A percentile compares a stretch with the other conserved stretches of the same genome.
phyloP scores from a whole-genome alignment of 2,329 filamentous ascomycete species.

The Daldinia sp. region DNA sequence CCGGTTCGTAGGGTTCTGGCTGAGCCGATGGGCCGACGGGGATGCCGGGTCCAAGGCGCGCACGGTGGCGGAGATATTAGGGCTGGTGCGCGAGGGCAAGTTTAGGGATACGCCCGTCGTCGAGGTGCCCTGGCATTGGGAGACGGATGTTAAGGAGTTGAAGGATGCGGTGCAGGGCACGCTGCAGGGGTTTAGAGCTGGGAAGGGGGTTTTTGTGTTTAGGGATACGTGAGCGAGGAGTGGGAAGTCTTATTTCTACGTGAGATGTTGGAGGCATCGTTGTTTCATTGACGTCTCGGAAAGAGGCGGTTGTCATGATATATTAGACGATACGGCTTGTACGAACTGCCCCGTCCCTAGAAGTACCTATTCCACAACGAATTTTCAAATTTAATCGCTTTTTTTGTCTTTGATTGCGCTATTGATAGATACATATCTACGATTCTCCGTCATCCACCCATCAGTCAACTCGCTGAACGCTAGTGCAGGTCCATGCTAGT shows the following conservation, averaged over 20 bases:
- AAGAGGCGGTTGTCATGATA: too few species aligned
- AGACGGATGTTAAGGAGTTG: slow-evolving; percentile 75
- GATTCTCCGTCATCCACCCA: slow-evolving; percentile 1
- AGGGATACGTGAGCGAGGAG: slow-evolving; percentile 56
- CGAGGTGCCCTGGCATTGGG: slow-evolving; percentile 82
- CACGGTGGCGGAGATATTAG: slow-evolving; percentile 86
- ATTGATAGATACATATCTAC: slow-evolving; percentile 19
- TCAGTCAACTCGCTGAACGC: slow-evolving; percentile 17
- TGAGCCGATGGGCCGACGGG: slow-evolving; percentile 84
- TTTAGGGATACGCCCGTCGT: slow-evolving; percentile 88
- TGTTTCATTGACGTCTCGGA: too few species aligned
- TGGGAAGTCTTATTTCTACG: too few species aligned
- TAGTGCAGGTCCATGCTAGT: slow-evolving; percentile 21
- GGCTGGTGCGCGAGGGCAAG: slow-evolving; percentile 75
- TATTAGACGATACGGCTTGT: too few species aligned
- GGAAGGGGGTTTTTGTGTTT: slow-evolving; percentile 92
- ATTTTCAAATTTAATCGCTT: not conserved
- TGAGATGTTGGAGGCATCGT: not conserved
- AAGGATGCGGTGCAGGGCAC: slow-evolving; percentile 82
- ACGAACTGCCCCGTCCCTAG: too few species aligned
- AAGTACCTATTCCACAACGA: not conserved
- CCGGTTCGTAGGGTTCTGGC: slow-evolving; percentile 91
- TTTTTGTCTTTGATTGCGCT: slow-evolving; percentile 19
- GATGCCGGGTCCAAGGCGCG: slow-evolving; percentile 76
- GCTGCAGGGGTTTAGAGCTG: slow-evolving; percentile 81